Evolutionary conservation across 805 yeast species (phyloP).

Genomic region (Pichia ethanolica): DNA sequence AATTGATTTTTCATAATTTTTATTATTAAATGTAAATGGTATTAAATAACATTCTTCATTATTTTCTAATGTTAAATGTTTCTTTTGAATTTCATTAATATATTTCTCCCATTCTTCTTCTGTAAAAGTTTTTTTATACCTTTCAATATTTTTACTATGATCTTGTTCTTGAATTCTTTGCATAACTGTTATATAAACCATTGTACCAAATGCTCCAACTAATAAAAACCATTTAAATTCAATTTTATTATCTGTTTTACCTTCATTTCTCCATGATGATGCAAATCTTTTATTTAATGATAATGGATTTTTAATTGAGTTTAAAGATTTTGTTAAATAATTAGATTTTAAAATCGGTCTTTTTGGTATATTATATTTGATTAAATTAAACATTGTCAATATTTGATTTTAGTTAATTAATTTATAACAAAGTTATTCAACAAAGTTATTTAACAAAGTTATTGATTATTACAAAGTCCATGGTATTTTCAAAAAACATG

Average conservation of each 20-base stretch:
- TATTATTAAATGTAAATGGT: constrained; percentile 18
- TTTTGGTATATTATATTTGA: too few species aligned
- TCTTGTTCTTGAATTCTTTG: constrained; percentile 27
- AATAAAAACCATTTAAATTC: constrained; percentile 19
- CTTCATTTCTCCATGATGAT: constrained; percentile 8
- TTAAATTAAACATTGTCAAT: too few species aligned
- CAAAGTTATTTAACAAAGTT: too few species aligned
- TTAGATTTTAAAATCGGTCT: too few species aligned
- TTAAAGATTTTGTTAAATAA: too few species aligned
- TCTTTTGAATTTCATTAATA: constrained; percentile 28
- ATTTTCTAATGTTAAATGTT: constrained; percentile 21
- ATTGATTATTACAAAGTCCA: too few species aligned
- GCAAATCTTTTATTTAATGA: not conserved
- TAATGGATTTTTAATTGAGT: too few species aligned
- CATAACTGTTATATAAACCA: constrained; percentile 30
- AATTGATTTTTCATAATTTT: constrained; percentile 5
- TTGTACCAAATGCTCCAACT: constrained; percentile 39
- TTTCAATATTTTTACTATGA: constrained; percentile 22
- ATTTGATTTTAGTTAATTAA: too few species aligned
- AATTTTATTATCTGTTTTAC: constrained; percentile 11
- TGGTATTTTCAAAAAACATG: too few species aligned
- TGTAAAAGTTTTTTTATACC: constrained; percentile 33
- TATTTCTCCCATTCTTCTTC: constrained; percentile 42
- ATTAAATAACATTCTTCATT: constrained; percentile 24
- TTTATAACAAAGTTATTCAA: too few species aligned